Evolutionary conservation across 495 filamentous ascomycete genomes (phyloP).

Genomic region (Podospora pseudopauciseta): DNA sequence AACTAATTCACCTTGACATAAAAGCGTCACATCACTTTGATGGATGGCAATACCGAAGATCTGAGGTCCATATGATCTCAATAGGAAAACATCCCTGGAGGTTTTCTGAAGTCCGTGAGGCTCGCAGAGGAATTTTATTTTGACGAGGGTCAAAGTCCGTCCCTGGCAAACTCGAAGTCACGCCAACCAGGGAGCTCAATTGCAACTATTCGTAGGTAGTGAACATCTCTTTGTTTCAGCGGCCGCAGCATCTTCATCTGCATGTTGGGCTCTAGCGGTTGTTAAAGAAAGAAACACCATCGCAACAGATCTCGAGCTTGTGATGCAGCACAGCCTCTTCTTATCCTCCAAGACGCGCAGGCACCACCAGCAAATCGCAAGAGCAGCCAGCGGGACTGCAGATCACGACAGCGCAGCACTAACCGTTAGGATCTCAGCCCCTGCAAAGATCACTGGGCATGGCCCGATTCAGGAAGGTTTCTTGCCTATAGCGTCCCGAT

Average conservation of each 20-base stretch:
- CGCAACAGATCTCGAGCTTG: background rate
- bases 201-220: background rate
- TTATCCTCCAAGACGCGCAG: background rate
- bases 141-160: background rate
- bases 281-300: background rate
- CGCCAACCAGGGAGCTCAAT: background rate
- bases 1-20: background rate
- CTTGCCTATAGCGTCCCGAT: constrained; percentile 3
- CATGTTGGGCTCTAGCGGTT: background rate
- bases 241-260: background rate
- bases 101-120: too few relatives aligned
- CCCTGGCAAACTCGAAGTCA: background rate
- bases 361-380: background rate
- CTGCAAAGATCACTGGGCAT: background rate
- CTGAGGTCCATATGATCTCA: too few relatives aligned
- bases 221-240: background rate
- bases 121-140: too few relatives aligned
- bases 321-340: background rate
- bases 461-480: constrained; percentile 1
- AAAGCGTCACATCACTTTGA: too few relatives aligned
- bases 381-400: background rate
- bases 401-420: background rate
- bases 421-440: background rate
- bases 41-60: too few relatives aligned
- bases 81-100: too few relatives aligned